A percentile compares a stretch with the other conserved stretches of the same genome.
These are phyloP conservation scores for Hibiscus syriacus DNA, from an alignment of 345 rosid species.

Conservation along the genomic window DNA sequence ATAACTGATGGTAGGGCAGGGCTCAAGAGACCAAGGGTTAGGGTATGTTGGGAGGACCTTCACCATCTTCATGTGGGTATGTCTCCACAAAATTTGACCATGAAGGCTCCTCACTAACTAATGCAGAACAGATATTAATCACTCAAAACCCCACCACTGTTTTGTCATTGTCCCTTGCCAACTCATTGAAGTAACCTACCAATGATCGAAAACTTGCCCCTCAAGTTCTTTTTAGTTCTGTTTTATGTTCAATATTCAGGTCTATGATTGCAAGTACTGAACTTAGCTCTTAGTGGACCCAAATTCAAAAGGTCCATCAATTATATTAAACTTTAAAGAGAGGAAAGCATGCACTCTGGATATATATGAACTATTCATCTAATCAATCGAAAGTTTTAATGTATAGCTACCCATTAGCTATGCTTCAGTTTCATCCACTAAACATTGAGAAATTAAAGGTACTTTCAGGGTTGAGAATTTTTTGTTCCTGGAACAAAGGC, in stretches of 20 bases:
- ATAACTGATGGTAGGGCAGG: too few relatives aligned
- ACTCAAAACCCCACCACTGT: not conserved
- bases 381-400: not conserved
- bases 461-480: too few relatives aligned
- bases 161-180: not conserved
- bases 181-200: conserved; percentile 5
- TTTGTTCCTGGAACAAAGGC: too few relatives aligned
- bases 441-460: too few relatives aligned
- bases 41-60: not conserved
- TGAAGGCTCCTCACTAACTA: not conserved
- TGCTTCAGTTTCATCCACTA: not conserved
- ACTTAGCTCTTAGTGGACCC: conserved; percentile 1
- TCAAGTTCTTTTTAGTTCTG: not conserved
- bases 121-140: not conserved
- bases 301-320: not conserved
- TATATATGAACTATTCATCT: not conserved
- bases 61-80: conserved; percentile 4
- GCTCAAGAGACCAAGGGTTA: not conserved
- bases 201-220: not conserved
- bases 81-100: conserved; percentile 9
- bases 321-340: not conserved
- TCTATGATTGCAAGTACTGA: not conserved
- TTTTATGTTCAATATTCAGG: not conserved
- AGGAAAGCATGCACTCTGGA: not conserved
- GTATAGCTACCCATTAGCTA: too few relatives aligned